A percentile compares a stretch with the other conserved stretches of the same genome.
Conservation (phyloP, 768 basidiomycete genomes). For the Lactarius sanguifluus region DNA sequence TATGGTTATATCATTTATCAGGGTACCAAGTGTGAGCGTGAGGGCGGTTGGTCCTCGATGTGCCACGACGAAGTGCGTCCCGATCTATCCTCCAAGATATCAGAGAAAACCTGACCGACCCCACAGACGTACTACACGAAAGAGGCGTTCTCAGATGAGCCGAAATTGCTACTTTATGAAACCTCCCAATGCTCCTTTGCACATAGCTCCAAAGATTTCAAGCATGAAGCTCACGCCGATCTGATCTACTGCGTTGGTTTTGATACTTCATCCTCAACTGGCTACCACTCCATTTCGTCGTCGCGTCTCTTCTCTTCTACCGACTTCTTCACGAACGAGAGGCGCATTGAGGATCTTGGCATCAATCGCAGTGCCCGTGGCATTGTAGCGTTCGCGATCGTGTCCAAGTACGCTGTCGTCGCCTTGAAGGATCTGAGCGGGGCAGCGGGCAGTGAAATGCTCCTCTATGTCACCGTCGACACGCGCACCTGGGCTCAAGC, state of each 20-base stretch:
- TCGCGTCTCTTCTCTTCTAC: slow-evolving; percentile 79
- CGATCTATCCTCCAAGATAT: not conserved
- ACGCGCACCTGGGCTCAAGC: slow-evolving; percentile 84
- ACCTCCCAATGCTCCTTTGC: slow-evolving; percentile 86
- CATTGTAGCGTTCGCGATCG: slow-evolving; percentile 90
- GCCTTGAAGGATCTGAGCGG: slow-evolving; percentile 72
- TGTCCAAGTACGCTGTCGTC: slow-evolving; percentile 89
- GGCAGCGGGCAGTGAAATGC: slow-evolving; percentile 64
- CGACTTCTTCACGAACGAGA: slow-evolving; percentile 75
- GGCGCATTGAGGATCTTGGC: slow-evolving; percentile 78
- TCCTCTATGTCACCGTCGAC: slow-evolving; percentile 84
- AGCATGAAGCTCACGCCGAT: slow-evolving; percentile 68
- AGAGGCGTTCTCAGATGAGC: slow-evolving; percentile 68
- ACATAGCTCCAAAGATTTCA: slow-evolving; percentile 81
- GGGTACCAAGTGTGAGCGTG: slow-evolving; percentile 59
- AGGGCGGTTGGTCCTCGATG: slow-evolving; percentile 48
- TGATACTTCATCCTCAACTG: slow-evolving; percentile 53
- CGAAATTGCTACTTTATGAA: slow-evolving; percentile 62
- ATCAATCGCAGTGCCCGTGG: slow-evolving; percentile 84
- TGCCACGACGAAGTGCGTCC: slow-evolving; percentile 74
- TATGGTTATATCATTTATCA: slow-evolving; percentile 78
- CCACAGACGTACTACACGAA: slow-evolving; percentile 84
- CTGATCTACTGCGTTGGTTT: slow-evolving; percentile 90
- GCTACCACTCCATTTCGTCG: slow-evolving; percentile 50
- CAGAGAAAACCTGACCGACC: slow-evolving; percentile 10